phyloP scores from a whole-genome alignment of 1,139 yeast species.

The Kazachstania sp. region DNA sequence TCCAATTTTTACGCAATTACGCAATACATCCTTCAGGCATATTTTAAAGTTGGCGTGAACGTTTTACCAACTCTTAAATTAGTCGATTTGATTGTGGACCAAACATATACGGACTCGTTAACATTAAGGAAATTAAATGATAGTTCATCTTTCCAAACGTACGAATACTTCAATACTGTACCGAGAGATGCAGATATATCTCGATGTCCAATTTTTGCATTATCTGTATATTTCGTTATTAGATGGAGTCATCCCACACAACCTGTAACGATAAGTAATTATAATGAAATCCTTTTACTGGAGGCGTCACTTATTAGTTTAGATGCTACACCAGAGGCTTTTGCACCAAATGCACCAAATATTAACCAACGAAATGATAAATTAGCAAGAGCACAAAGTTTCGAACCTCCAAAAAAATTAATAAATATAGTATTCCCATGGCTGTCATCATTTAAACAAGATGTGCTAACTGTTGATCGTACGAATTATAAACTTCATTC shows the following conservation, averaged over 20 bases:
- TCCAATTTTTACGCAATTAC: slow-evolving; percentile 24
- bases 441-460: slow-evolving; percentile 24
- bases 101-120: slow-evolving; percentile 29
- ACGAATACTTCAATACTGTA: slow-evolving; percentile 29
- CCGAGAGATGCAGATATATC: slow-evolving; percentile 27
- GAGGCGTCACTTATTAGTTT: slow-evolving; percentile 18
- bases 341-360: slow-evolving; percentile 8
- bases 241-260: slow-evolving; percentile 25
- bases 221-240: slow-evolving; percentile 26
- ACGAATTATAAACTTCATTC: slow-evolving; percentile 29
- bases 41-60: slow-evolving; percentile 20
- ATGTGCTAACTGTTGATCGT: slow-evolving; percentile 23
- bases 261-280: slow-evolving; percentile 21
- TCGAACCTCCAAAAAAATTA: slow-evolving; percentile 21
- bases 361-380: slow-evolving; percentile 8
- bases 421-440: slow-evolving; percentile 26
- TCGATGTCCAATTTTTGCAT: slow-evolving; percentile 29
- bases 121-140: slow-evolving; percentile 29
- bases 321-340: slow-evolving; percentile 11
- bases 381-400: slow-evolving; percentile 17
- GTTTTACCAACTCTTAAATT: slow-evolving; percentile 15
- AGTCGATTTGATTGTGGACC: slow-evolving; percentile 29
- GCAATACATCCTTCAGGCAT: slow-evolving; percentile 23
- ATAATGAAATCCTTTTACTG: slow-evolving; percentile 15
- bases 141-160: slow-evolving; percentile 19